Conservation (phyloP, 208 protist species). For the Tetramitus jugosus region DNA sequence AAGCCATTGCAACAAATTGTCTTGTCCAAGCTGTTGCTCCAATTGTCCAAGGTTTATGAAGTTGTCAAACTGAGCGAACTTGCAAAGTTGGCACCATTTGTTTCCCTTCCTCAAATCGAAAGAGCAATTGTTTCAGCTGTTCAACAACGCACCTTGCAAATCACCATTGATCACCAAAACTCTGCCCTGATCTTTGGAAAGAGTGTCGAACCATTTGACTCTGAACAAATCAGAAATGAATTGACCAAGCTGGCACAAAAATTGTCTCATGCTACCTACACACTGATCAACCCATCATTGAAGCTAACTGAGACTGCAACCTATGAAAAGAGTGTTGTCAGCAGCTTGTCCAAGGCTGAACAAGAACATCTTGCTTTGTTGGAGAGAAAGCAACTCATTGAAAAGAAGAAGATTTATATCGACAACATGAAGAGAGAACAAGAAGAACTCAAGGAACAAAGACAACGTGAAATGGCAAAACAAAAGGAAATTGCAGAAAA, state of each 20-base stretch:
- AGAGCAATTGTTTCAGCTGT: neutral
- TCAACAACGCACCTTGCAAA: neutral
- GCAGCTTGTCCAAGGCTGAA: neutral
- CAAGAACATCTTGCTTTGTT: neutral
- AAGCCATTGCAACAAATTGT: neutral
- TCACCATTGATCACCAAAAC: neutral
- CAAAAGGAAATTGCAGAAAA: neutral
- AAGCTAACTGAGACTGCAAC: too few relatives aligned
- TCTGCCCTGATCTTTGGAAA: neutral
- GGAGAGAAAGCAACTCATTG: neutral
- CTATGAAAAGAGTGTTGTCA: neutral
- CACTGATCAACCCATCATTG: too few relatives aligned
- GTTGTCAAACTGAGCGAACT: neutral
- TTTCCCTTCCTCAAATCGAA: neutral
- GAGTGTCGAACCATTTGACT: neutral
- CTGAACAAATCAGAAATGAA: neutral
- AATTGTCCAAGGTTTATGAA: neutral
- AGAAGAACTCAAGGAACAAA: neutral
- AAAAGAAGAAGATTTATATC: conserved; percentile 10
- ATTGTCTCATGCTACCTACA: too few relatives aligned
- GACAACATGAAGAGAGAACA: conserved; percentile 3
- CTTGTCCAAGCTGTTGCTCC: neutral
- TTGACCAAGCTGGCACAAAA: neutral
- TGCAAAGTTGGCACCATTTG: neutral
- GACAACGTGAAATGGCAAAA: neutral